Evolutionary conservation across 257 asterid species (phyloP), one percentile per base, ranked within the genome.

Genomic region (Salvia hispanica): DNA sequence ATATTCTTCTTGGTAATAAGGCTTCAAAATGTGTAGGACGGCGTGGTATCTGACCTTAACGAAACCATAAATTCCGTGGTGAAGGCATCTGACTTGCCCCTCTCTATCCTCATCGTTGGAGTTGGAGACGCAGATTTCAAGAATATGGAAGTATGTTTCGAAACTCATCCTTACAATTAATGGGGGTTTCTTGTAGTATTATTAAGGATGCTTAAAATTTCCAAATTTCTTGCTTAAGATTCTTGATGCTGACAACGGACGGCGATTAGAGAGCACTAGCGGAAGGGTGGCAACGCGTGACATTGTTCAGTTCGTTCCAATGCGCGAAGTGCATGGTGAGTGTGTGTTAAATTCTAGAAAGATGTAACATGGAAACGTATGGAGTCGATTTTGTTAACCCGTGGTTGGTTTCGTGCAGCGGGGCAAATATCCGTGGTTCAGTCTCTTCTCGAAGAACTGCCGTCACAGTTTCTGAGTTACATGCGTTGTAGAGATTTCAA

Each of bases 271-370:
- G 82, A 82, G 95, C 65, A 74, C 80, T n/a, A 81, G 79, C 0
- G 95, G 97, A 63, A 79, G 97, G 81, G 57, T 90, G 65, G 93
- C 97, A 51, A 81, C 95, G 31, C 75, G 95, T 43, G 97, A 90
- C 79, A 84, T 86, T 12, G 95, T 90, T 72, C 95, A 90, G 80
- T 90, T 90, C 56, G 91, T 87, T 84, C 95, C 97, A n/a, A 82
- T 90, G 88, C 86, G 93, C 8, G 91, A 90, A 74, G 87, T 85
- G 62, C 92, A 74, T 53, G 83, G 96, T 86, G 71, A 74, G 79
- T 53, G 44, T 53, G 44, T 50, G 0, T 64, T 3, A 18, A 36
- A 42, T 15, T 0, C 10, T 39, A 4, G 14, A 63, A 37, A 25
- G 37, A 9, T 11, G 40, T 25, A 25, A 21, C 18, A 0, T 21